Evolutionary conservation across 2,329 filamentous ascomycete species (phyloP), one percentile per base, ranked within the genome.

Genomic region (Colletotrichum tofieldiae): DNA sequence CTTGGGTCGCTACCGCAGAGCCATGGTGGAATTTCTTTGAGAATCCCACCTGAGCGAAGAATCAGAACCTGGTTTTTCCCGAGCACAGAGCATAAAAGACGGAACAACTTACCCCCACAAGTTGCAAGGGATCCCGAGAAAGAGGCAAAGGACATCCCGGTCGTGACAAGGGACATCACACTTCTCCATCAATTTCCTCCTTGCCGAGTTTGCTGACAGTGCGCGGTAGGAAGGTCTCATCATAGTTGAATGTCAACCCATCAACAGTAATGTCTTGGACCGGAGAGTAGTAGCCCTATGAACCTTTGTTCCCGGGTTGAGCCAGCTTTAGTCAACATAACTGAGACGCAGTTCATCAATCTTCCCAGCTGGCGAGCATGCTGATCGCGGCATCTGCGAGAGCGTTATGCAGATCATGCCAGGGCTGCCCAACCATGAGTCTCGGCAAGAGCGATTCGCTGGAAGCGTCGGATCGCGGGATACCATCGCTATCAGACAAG

Each of bases 321-420:
- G 37, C n/a, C 20, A 29, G 51, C 62, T 35, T 8, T 4, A 35
- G 11, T 16, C 66, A 65, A 39, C 54, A 59, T 64, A 70, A 35
- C 26, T 72, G 70, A 72, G 69, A 72, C 65, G 41, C 23, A 12
- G 8, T 41, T 43, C 26, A 60, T 60, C 26, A 60, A 70, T 35
- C 20, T 26, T n/a, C 45, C 69, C 45, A 52, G 58, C 20, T 43
- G 43, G 4, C 29, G 37, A 45, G n/a, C 37, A 16, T 23, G 60
- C 39, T 49, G 70, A 72, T 70, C 65, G 60, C 60, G 59, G 66
- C 65, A 70, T 60, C 64, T 70, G 45, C 65, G 52, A 69, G 37
- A 39, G 37, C 35, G 43, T 26, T 54, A 45, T 8, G 70, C 39
- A 64, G 65, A 65, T 70, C 70, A 26, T 23, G 59, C 49, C 54